Evolutionary conservation across 1,284 basidiomycete species (phyloP), one percentile per base, ranked within the genome.

Genomic region (Cryptococcus depauperatus): DNA sequence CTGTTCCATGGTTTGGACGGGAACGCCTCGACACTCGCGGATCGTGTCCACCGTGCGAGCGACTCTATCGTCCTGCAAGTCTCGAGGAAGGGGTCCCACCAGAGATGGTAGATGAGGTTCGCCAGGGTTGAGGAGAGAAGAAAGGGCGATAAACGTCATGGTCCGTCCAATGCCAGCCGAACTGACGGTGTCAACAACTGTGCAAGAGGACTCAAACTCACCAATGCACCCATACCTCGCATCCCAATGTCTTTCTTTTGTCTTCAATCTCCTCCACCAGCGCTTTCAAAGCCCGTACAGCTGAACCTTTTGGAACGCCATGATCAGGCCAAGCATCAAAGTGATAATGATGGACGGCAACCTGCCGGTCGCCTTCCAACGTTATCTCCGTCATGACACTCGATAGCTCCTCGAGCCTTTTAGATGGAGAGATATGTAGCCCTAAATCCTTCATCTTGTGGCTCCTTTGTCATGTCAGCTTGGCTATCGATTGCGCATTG

Each of bases 161-260:
- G 65, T 69, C 9, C 67, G 47, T 4, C 67, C 67, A 2, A 69
- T 61, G 13, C 67, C 67, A 2, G 67, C 67, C 3, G 67, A 69
- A 48, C 67, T 67, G 37, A 5, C 42, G 51, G 33, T 30, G 27
- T 28, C 27, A 30, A 22, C 11, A 29, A 16, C 16, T 14, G 21
- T 7, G 39, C 25, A 26, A 2, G 8, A 19, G 34, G 9, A 37
- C 10, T 10, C 21, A n/a, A 2, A 60, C 63, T 43, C 44, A 68
- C 66, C 66, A 69, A 43, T 69, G 67, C 3, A 67, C 63, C 67
- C 67, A 69, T 8, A 68, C 56, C 49, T 69, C 67, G 35, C 59
- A 59, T 7, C 50, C 50, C 42, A 54, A 33, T n/a, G 46, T 44
- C 21, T 47, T 43, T 29, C 52, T 50, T 38, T 41, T 44, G n/a